These are phyloP conservation scores for Diaporthe longicolla DNA, from an alignment of 2,329 filamentous ascomycete genomes.

Conservation along the genomic window DNA sequence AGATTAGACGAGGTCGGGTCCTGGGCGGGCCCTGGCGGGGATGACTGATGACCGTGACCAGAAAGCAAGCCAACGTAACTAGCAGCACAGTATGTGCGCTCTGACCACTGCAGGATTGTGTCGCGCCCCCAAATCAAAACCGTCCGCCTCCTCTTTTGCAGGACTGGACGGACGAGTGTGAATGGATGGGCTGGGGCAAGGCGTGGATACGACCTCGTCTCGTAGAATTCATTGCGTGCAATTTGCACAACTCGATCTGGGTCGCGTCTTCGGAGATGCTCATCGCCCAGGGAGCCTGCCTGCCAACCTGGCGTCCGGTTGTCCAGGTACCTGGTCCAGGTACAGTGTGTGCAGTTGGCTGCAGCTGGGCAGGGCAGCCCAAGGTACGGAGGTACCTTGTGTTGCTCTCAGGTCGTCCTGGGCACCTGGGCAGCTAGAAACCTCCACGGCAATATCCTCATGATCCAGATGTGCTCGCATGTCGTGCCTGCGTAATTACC, in stretches of 20 bases:
- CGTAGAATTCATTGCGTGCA: conserved; percentile 35
- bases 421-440: background rate
- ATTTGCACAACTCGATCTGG: conserved; percentile 33
- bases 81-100: conserved; percentile 27
- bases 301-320: background rate
- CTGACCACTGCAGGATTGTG: conserved; percentile 22
- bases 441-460: background rate
- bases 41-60: conserved; percentile 23
- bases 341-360: background rate
- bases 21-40: conserved; percentile 26
- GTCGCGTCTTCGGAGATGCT: conserved; percentile 24
- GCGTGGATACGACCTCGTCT: conserved; percentile 29
- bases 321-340: background rate
- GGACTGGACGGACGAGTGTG: conserved; percentile 1
- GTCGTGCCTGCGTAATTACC: background rate
- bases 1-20: conserved; percentile 27
- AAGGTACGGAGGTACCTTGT: no score
- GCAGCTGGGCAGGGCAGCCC: background rate
- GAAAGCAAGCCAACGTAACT: background rate
- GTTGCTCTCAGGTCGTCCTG: background rate
- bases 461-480: conserved; percentile 13
- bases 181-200: conserved; percentile 25
- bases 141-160: conserved; percentile 8
- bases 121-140: conserved; percentile 23
- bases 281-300: background rate